Evolutionary conservation across 176 grass and related monocot species (phyloP).

Genomic region (Chloris gayana): DNA sequence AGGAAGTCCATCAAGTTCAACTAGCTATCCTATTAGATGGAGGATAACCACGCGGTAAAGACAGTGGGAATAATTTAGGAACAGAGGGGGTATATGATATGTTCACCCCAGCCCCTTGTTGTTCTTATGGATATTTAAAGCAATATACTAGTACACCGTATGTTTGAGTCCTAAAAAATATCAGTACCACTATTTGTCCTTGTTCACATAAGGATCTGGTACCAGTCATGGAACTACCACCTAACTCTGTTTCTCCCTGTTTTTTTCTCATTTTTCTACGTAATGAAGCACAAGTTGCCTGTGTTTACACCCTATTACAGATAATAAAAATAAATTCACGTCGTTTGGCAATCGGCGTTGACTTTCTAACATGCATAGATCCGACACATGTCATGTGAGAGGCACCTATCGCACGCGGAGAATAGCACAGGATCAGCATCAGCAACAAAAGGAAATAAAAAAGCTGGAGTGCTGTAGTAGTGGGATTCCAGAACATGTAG

Average conservation of each 20-base stretch:
- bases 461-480: neutral
- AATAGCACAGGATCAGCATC: neutral
- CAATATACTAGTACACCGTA: too few relatives aligned
- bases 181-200: neutral
- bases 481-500: neutral
- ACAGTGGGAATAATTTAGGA: too few relatives aligned
- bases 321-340: neutral
- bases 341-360: neutral
- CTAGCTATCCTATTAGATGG: too few relatives aligned
- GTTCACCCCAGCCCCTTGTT: too few relatives aligned
- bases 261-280: neutral
- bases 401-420: neutral
- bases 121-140: too few relatives aligned
- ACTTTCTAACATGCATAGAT: neutral
- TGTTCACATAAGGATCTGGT: neutral
- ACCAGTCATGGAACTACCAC: neutral
- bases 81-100: too few relatives aligned
- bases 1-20: too few relatives aligned
- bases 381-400: neutral
- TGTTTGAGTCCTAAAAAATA: too few relatives aligned
- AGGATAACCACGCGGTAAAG: too few relatives aligned
- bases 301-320: neutral
- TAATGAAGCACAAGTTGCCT: neutral
- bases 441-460: neutral
- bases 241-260: too few relatives aligned